phyloP scores from a whole-genome alignment of 2,329 filamentous ascomycete species.

The Scytalidium lignicola region DNA sequence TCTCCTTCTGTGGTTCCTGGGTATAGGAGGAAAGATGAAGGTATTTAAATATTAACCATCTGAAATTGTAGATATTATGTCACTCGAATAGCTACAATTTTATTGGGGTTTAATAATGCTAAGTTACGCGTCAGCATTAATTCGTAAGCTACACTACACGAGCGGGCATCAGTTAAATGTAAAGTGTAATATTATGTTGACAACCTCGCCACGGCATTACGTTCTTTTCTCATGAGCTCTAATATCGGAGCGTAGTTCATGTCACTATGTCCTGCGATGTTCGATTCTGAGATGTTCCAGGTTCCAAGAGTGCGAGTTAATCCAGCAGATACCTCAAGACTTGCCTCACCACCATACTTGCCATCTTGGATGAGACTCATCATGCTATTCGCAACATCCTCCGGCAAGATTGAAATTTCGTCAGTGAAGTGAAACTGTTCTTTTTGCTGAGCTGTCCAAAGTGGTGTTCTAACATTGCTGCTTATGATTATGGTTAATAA shows the following conservation, averaged over 20 bases:
- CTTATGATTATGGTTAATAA: background rate
- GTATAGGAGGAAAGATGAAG: too few relatives aligned
- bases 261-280: slow-evolving; percentile 2
- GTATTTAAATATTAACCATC: too few relatives aligned
- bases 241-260: slow-evolving; percentile 6
- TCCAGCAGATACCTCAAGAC: slow-evolving; percentile 1
- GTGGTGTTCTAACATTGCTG: slow-evolving; percentile 10
- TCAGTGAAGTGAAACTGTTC: background rate
- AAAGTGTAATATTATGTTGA: too few relatives aligned
- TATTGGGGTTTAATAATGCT: too few relatives aligned
- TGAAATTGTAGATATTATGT: too few relatives aligned
- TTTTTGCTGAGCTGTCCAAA: slow-evolving; percentile 11
- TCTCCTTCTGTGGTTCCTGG: too few relatives aligned
- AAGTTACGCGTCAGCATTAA: too few relatives aligned
- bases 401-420: slow-evolving; percentile 3
- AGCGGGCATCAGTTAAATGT: too few relatives aligned
- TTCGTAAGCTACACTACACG: too few relatives aligned
- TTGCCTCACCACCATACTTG: slow-evolving; percentile 7
- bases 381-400: slow-evolving; percentile 9
- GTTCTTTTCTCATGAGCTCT: slow-evolving; percentile 6
- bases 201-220: too few relatives aligned
- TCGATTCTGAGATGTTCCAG: slow-evolving; percentile 9
- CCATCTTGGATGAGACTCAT: slow-evolving; percentile 4
- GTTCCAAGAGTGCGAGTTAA: slow-evolving; percentile 4
- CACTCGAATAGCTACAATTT: too few relatives aligned